A percentile compares a stretch with the other conserved stretches of the same genome.
Conservation (phyloP, 2,329 filamentous ascomycete genomes). For the Microsporum ferrugineum region DNA sequence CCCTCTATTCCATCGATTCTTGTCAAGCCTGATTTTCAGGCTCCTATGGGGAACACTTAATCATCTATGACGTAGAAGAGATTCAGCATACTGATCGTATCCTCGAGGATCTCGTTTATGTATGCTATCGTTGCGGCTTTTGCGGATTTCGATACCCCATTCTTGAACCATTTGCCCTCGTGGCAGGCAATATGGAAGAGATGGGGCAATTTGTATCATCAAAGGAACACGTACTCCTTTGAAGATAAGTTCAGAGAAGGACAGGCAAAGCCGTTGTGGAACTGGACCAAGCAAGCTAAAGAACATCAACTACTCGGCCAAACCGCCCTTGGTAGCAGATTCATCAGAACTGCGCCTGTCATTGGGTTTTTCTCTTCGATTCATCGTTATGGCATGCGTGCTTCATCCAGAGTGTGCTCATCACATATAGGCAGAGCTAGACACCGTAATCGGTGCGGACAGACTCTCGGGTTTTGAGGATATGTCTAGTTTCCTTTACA, state of each 20-base stretch:
- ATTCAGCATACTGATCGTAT: constrained; percentile 16
- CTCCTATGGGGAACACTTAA: constrained; percentile 14
- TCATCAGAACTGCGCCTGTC: not conserved
- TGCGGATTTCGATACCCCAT: constrained; percentile 5
- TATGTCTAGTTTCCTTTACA: constrained; percentile 24
- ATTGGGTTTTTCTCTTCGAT: not conserved
- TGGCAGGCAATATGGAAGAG: not conserved
- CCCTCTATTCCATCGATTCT: constrained; percentile 10
- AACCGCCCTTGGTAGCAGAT: not conserved
- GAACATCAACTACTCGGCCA: not conserved
- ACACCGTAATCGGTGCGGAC: constrained; percentile 22
- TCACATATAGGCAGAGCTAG: too few relatives aligned
- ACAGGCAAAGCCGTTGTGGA: not conserved
- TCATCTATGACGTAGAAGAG: constrained; percentile 4
- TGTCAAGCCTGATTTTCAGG: constrained; percentile 10
- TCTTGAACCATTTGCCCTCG: not conserved
- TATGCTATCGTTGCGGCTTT: constrained; percentile 1
- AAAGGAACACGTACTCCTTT: not conserved
- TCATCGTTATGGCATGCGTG: not conserved
- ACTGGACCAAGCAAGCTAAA: not conserved
- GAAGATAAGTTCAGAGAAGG: not conserved
- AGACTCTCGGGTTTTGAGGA: constrained; percentile 30
- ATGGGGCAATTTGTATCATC: not conserved
- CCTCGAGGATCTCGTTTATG: not conserved
- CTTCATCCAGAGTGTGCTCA: not conserved